A percentile compares a stretch with the other conserved stretches of the same genome.
Conservation (phyloP, 2,329 filamentous ascomycete genomes). For the Thielaviopsis musarum region DNA sequence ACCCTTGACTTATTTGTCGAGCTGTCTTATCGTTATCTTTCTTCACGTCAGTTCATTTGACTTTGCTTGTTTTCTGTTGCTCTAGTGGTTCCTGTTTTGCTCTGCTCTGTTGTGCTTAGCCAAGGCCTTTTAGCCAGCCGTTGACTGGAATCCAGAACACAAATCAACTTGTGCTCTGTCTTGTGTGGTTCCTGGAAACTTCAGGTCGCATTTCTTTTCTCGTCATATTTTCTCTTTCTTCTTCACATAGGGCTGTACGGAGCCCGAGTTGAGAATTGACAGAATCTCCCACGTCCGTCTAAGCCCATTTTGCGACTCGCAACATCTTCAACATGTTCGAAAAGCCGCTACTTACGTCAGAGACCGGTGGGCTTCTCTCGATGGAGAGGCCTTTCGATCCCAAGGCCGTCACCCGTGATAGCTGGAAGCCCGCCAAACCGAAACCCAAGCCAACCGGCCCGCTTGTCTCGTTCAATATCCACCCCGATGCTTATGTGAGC, state of each 20-base stretch:
- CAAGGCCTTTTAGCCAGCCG: background rate
- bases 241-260: background rate
- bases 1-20: background rate
- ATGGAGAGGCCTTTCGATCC: slow-evolving; percentile 57
- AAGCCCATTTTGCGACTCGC: background rate
- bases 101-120: background rate
- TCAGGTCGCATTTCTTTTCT: background rate
- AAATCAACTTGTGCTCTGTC: background rate
- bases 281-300: background rate
- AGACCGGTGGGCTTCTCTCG: slow-evolving; percentile 18
- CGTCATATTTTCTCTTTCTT: background rate
- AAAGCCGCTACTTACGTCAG: slow-evolving; percentile 8
- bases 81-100: background rate
- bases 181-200: background rate
- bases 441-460: slow-evolving; percentile 57
- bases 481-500: slow-evolving; percentile 64
- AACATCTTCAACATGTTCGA: background rate
- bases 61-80: background rate
- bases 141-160: background rate
- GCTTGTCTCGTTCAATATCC: slow-evolving; percentile 64
- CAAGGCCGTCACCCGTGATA: slow-evolving; percentile 68
- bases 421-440: slow-evolving; percentile 45
- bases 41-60: background rate
- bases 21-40: background rate
- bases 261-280: background rate